Evolutionary conservation across 1,284 basidiomycete genomes (phyloP), one percentile per base, ranked within the genome.

Genomic region (Pseudozyma flocculosa): DNA sequence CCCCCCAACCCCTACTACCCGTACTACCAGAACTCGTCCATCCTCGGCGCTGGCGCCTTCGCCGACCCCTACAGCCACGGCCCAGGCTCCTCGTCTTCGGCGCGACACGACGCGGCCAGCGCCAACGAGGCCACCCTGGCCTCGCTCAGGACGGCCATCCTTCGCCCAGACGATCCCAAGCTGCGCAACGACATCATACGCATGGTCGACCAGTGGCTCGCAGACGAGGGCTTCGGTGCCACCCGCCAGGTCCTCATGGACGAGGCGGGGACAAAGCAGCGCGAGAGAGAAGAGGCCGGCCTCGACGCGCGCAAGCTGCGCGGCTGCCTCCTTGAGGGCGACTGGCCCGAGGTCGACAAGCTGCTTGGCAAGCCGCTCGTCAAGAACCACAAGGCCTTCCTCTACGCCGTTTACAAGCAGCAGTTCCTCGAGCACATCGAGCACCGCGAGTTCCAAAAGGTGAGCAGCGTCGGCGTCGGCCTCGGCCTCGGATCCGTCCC

Each of bases 351-450:
- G 32, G 72, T 81, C 1, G 81, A 82, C 45, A 75, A 75, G 36
- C 56, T 82, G 15, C 55, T 43, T 47, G 54, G 66, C 26, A 78
- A 79, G 11, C 80, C 80, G 0, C 64, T 82, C 4, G 62, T 82
- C 14, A 75, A 78, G 45, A 79, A 79, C n/a, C 79, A 80, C 48
- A 81, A 81, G 46, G 80, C 82, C 2, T 81, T 82, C 48, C 62
- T 81, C 32, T 82, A 76, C 45, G 72, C 75, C 3, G 66, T 77
- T 13, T 78, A 72, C 68, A 76, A 74, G 48, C 75, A 78, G 53
- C 74, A 81, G 49, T 81, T 80, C 54, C 69, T 81, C 21, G 81
- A 82, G 58, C 78, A 80, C 52, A 79, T 82, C 36, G 82, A 82
- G 54, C 80, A 82, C 43, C 75, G 81, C 69, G 72, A 78, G 72